Conservation (phyloP, 2,329 filamentous ascomycete genomes). For the Fonsecaea multimorphosa region DNA sequence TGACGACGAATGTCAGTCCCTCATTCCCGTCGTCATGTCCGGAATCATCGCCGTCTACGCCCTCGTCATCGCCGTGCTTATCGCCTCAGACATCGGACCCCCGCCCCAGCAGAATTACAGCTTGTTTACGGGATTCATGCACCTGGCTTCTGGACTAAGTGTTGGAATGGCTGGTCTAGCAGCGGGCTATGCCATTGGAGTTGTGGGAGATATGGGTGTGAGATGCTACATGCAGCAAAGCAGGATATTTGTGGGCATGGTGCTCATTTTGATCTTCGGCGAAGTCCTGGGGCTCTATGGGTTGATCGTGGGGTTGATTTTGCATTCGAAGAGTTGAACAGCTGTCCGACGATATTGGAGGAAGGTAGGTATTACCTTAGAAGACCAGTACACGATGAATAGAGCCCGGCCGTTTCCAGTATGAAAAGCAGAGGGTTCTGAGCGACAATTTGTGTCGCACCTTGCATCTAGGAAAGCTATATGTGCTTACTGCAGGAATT, state of each 20-base stretch:
- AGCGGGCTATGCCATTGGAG: constrained; percentile 93
- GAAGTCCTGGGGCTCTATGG: constrained; percentile 97
- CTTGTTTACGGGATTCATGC: constrained; percentile 90
- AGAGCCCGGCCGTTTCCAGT: neutral
- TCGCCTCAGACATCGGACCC: constrained; percentile 84
- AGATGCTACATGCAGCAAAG: constrained; percentile 96
- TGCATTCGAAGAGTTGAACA: constrained; percentile 80
- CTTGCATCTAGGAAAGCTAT: neutral
- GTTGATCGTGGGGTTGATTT: constrained; percentile 88
- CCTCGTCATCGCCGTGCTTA: constrained; percentile 94
- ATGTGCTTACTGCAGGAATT: constrained; percentile 70
- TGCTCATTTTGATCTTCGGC: constrained; percentile 96
- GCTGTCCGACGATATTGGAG: neutral
- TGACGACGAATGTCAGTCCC: constrained; percentile 46
- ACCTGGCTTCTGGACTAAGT: constrained; percentile 85
- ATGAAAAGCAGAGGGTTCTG: neutral
- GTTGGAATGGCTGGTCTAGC: constrained; percentile 92
- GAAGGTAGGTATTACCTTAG: neutral
- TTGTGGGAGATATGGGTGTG: constrained; percentile 91
- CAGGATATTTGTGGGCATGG: constrained; percentile 97
- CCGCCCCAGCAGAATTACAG: constrained; percentile 73
- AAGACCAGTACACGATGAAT: neutral
- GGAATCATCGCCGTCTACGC: constrained; percentile 99
- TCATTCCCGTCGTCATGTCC: constrained; percentile 78
- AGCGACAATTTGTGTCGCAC: neutral